phyloP scores from a whole-genome alignment of 1,139 yeast species.

The Pichia sp. region DNA sequence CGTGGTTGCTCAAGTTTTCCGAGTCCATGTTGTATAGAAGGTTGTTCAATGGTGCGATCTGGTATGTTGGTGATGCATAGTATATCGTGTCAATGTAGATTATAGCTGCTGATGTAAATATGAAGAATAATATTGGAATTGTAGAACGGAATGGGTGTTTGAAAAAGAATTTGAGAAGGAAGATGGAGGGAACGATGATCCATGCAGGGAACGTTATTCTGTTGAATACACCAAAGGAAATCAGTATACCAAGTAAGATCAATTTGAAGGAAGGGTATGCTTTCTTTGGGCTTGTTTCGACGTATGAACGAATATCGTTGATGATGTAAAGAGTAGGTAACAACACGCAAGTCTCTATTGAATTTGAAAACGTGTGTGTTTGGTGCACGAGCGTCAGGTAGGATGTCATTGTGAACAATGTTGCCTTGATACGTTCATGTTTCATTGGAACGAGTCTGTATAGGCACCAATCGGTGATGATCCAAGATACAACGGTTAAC shows the following conservation, averaged over 20 bases:
- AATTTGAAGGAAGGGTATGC: slow-evolving; percentile 15
- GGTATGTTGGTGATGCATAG: slow-evolving; percentile 29
- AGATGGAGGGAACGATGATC: slow-evolving; percentile 57
- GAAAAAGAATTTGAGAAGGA: slow-evolving; percentile 39
- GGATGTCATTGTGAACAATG: slow-evolving; percentile 69
- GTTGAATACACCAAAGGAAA: slow-evolving; percentile 75
- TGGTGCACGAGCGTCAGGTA: slow-evolving; percentile 81
- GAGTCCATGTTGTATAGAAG: slow-evolving; percentile 62
- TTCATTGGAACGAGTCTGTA: slow-evolving; percentile 52
- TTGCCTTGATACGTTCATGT: slow-evolving; percentile 62
- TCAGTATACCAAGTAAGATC: slow-evolving; percentile 48
- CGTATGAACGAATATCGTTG: slow-evolving; percentile 40
- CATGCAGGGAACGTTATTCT: slow-evolving; percentile 83
- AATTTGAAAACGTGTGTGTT: slow-evolving; percentile 85
- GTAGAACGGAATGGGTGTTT: slow-evolving; percentile 28
- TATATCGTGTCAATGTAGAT: slow-evolving; percentile 54
- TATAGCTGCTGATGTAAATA: slow-evolving; percentile 38
- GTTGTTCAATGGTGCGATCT: slow-evolving; percentile 77
- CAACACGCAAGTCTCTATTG: slow-evolving; percentile 73
- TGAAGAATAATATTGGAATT: slow-evolving; percentile 35
- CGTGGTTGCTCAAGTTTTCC: slow-evolving; percentile 70
- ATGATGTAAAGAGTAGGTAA: slow-evolving; percentile 53
- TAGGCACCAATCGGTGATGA: slow-evolving; percentile 52
- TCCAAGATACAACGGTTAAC: slow-evolving; percentile 57
- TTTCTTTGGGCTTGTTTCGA: slow-evolving; percentile 25